phyloP scores from a whole-genome alignment of 495 filamentous ascomycete genomes.

The Penicillium ochrochloron region DNA sequence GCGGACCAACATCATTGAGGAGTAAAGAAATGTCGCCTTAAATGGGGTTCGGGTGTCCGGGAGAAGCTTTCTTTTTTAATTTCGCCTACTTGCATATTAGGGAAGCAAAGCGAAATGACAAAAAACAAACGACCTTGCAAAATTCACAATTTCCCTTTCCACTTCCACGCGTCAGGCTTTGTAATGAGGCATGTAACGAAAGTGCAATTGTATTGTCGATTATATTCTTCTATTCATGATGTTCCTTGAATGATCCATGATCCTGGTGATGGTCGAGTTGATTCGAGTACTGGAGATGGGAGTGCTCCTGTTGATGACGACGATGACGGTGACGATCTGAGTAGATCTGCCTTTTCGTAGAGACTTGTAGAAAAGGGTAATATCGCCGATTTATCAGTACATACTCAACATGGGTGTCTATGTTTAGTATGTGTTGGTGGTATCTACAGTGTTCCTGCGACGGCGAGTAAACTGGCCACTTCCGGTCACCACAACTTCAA shows the following conservation, averaged over 20 bases:
- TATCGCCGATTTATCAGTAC: neutral
- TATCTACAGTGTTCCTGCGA: neutral
- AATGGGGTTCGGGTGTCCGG: conserved; percentile 48
- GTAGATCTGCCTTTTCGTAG: neutral
- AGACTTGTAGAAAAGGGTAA: neutral
- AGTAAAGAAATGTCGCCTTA: conserved; percentile 52
- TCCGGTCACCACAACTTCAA: neutral
- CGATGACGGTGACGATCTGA: neutral
- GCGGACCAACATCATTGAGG: conserved; percentile 88
- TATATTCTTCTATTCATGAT: neutral
- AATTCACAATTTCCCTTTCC: conserved; percentile 33
- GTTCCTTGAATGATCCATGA: neutral
- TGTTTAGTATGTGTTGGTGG: neutral
- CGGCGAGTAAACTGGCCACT: neutral
- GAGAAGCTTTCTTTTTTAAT: conserved; percentile 47
- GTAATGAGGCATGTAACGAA: conserved; percentile 35
- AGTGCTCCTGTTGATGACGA: neutral
- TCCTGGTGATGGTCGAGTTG: neutral
- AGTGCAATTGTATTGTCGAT: conserved; percentile 7
- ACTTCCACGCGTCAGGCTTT: conserved; percentile 23
- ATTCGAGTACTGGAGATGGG: neutral
- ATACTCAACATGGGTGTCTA: neutral
- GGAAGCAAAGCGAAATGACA: conserved; percentile 51
- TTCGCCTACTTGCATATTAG: conserved; percentile 53
- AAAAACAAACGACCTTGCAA: conserved; percentile 51